Conservation (phyloP, 371 early-diverging fungal genomes). For the Sporodiniella umbellata region DNA sequence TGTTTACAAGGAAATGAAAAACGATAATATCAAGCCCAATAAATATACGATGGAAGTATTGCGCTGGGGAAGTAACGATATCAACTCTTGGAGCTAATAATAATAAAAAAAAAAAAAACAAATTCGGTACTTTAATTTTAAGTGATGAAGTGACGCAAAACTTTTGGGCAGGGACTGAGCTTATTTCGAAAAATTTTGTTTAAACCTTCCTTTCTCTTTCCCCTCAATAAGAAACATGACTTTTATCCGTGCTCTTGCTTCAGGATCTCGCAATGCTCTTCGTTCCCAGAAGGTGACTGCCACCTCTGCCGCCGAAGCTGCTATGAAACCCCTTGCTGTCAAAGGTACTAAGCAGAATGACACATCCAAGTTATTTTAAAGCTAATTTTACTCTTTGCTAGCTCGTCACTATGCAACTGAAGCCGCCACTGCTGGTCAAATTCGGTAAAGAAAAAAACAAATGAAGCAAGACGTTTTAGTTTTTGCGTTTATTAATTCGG, state of each 20-base stretch:
- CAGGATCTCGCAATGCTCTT: slow-evolving; percentile 28
- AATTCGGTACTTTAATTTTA: too few relatives aligned
- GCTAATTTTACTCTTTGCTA: not conserved
- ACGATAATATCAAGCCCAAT: slow-evolving; percentile 31
- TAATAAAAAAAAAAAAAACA: too few relatives aligned
- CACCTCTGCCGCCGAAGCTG: slow-evolving; percentile 14
- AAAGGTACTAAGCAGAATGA: slow-evolving; percentile 16
- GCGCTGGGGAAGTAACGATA: slow-evolving; percentile 25
- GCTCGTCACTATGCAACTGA: slow-evolving; percentile 40
- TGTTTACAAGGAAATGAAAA: slow-evolving; percentile 38
- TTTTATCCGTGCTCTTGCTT: slow-evolving; percentile 30
- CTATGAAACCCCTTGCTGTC: slow-evolving; percentile 20
- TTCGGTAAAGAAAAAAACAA: slow-evolving; percentile 30
- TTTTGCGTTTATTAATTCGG: too few relatives aligned
- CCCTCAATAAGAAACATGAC: slow-evolving; percentile 8
- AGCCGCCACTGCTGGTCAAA: slow-evolving; percentile 37
- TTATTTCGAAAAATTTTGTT: not conserved
- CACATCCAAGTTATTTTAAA: too few relatives aligned
- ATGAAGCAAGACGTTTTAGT: too few relatives aligned
- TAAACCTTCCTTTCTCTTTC: slow-evolving; percentile 1
- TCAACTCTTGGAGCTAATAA: not conserved
- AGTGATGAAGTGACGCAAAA: not conserved
- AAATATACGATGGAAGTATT: slow-evolving; percentile 39
- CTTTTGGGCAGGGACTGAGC: not conserved
- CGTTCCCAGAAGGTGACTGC: slow-evolving; percentile 29